Conservation (phyloP, 768 basidiomycete genomes). For the Xerocomellus chrysenteron region DNA sequence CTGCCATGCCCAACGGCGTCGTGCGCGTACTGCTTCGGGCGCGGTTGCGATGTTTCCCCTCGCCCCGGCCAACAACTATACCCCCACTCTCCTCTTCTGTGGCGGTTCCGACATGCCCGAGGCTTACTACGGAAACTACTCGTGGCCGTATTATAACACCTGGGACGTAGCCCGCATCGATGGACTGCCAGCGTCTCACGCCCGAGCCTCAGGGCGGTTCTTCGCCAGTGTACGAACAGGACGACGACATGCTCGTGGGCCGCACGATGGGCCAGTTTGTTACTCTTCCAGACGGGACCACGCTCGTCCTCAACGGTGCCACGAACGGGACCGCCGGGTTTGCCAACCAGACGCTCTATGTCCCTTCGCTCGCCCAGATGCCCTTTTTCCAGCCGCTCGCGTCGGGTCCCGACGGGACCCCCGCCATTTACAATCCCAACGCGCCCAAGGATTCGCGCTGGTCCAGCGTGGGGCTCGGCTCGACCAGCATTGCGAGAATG, state of each 20-base stretch:
- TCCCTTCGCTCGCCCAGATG: conserved; percentile 49
- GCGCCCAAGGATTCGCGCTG: conserved; percentile 69
- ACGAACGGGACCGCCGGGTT: conserved; percentile 89
- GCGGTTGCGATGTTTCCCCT: conserved; percentile 89
- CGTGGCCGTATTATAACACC: conserved; percentile 69
- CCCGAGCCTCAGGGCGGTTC: conserved; percentile 80
- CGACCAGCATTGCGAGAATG: conserved; percentile 70
- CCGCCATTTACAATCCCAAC: conserved; percentile 82
- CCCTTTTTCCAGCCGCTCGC: conserved; percentile 74
- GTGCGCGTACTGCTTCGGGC: conserved; percentile 83
- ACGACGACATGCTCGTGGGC: conserved; percentile 71
- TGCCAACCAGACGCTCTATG: conserved; percentile 51
- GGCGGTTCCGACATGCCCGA: conserved; percentile 83
- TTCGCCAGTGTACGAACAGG: conserved; percentile 56
- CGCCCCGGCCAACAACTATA: conserved; percentile 85
- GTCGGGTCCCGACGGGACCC: conserved; percentile 71
- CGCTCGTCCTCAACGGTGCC: conserved; percentile 84
- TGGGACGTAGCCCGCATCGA: conserved; percentile 68
- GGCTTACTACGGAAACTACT: conserved; percentile 73
- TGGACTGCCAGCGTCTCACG: conserved; percentile 78
- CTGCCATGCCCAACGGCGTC: conserved; percentile 70
- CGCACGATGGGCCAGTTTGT: conserved; percentile 94
- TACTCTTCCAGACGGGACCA: conserved; percentile 70
- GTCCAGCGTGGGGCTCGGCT: conserved; percentile 63
- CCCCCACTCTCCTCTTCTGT: conserved; percentile 84